Base-by-base conservation (phyloP, 306 rosid species). In the Medicago ruthenica region DNA sequence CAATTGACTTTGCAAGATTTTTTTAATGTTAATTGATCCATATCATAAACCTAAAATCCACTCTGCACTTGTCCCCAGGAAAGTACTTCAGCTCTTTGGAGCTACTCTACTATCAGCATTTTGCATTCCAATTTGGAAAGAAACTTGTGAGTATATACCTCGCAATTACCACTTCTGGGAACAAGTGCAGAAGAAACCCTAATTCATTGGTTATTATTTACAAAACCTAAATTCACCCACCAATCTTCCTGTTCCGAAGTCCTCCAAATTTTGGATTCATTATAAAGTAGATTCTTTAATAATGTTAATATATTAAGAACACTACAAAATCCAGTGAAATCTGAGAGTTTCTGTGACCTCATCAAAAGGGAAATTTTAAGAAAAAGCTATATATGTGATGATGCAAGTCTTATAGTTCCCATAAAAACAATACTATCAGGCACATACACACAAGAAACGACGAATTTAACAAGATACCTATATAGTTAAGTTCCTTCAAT, bases 181-280 rank as follows among this genome's bases (percentile, higher is more conserved):
- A 42, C 9, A 39, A 66, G 53, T 69, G 65, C 74, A 41, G 37
- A 57, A 63, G 72, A 86, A 87, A 79, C 90, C 90, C 83, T 87
- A 87, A 81, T 73, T 79, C 83, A 74, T 79, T 81, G 81, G 72
- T 47, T 48, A 74, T 8, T 8, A 11, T 39, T 76, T 41, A 18
- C 65, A 76, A 80, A 78, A 73, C 81, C 81, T 74, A 74, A 70
- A 40, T 70, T 71, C 55, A 76, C 62, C 31, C 1, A 22, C 41
- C 18, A 73, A 24, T 50, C 67, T 67, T 31, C 37, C 37, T 16
- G 12, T 64, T 44, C 41, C 7, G 0, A 13, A 9, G 14, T 69
- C 8, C 69, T 21, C 45, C 39, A 27, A 54, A 39, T 50, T n/a
- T 54, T 45, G 50, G 69, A 44, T 74, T 74, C 58, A 67, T 58